Conservation (phyloP, 805 yeast genomes). For the Saturnispora kantuleensis region DNA sequence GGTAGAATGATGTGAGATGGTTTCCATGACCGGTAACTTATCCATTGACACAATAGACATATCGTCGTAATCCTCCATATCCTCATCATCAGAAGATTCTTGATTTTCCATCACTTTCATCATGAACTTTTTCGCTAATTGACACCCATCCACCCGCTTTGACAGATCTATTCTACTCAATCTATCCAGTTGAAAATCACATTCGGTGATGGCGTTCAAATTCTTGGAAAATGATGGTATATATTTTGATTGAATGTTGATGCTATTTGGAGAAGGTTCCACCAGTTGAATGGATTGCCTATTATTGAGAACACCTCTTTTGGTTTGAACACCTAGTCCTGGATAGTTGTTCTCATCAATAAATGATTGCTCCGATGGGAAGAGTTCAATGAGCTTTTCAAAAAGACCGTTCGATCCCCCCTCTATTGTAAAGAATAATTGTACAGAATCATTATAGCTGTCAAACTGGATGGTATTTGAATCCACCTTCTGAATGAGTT, state of each 20-base stretch:
- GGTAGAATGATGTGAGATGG: not conserved
- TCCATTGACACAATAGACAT: conserved; percentile 8
- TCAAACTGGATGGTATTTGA: conserved; percentile 6
- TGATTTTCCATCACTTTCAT: conserved; percentile 5
- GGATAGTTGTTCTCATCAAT: not conserved
- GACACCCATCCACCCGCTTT: not conserved
- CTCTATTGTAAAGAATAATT: conserved; percentile 10
- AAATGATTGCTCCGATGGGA: conserved; percentile 8
- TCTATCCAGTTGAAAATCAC: too few species aligned
- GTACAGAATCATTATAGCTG: conserved; percentile 4
- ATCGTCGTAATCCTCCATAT: conserved; percentile 3
- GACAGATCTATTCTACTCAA: too few species aligned
- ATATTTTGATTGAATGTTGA: not conserved
- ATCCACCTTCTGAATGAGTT: conserved; percentile 14
- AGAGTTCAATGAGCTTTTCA: conserved; percentile 5
- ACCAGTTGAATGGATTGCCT: too few species aligned
- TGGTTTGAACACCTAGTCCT: conserved; percentile 9
- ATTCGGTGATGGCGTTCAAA: not conserved
- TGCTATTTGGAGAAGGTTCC: too few species aligned
- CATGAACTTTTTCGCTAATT: conserved; percentile 5
- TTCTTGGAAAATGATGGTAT: not conserved
- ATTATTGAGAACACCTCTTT: too few species aligned
- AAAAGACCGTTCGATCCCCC: not conserved
- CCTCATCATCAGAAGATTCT: conserved; percentile 8
- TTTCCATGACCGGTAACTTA: not conserved